Conservation (phyloP, 2,329 filamentous ascomycete genomes). For the Neonectria coccinea region DNA sequence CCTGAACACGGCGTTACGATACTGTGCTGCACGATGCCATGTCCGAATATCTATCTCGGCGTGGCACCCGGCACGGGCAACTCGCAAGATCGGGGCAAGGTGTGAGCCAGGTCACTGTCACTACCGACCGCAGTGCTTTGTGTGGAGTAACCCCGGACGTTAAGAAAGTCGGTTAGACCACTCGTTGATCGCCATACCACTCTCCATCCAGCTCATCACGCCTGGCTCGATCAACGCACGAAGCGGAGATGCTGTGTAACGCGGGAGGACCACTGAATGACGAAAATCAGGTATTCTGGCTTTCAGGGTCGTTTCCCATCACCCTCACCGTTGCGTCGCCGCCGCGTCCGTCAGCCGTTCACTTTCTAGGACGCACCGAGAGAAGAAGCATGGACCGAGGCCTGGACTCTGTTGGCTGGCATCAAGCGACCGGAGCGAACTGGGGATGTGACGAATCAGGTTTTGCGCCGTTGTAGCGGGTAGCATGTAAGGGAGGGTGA, state of each 20-base stretch:
- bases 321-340: slow-evolving; percentile 10
- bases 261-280: background rate
- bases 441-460: slow-evolving; percentile 42
- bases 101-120: background rate
- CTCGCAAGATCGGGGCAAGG: background rate
- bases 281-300: slow-evolving; percentile 7
- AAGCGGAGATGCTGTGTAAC: slow-evolving; percentile 17
- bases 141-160: slow-evolving; percentile 12
- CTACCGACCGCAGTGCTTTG: slow-evolving; percentile 2
- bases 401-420: slow-evolving; percentile 17
- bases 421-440: slow-evolving; percentile 2
- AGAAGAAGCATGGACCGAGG: slow-evolving; percentile 18
- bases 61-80: background rate
- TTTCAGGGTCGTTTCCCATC: slow-evolving; percentile 1
- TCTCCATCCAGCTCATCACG: background rate
- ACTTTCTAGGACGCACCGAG: background rate
- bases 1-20: background rate
- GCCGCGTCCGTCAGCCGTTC: slow-evolving; percentile 20
- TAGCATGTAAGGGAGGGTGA: slow-evolving; percentile 1
- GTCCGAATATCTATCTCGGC: background rate
- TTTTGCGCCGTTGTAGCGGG: slow-evolving; percentile 31
- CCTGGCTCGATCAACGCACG: background rate
- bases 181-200: background rate
- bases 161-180: background rate
- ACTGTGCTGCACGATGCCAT: background rate